These are phyloP conservation scores for Flaveria bidentis DNA, from an alignment of 129 eudicot species.

Conservation along the genomic window DNA sequence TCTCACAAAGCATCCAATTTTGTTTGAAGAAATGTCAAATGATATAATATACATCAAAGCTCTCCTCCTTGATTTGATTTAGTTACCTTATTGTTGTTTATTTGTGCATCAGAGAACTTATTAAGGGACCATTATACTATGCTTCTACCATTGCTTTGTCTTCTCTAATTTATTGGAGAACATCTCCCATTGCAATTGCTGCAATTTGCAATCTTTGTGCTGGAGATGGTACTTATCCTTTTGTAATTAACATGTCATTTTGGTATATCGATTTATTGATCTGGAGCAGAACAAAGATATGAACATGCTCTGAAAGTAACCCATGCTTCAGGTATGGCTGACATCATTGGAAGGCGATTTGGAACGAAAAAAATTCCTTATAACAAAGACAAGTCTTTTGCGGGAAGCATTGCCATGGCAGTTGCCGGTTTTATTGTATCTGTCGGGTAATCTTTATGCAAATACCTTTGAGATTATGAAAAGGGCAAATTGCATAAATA, in stretches of 20 bases:
- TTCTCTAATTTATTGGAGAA: constrained; percentile 61
- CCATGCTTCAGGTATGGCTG: constrained; percentile 58
- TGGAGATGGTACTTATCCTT: constrained; percentile 60
- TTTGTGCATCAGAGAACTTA: constrained; percentile 58
- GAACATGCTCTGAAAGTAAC: neutral
- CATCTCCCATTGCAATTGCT: constrained; percentile 69
- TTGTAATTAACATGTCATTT: constrained; percentile 14
- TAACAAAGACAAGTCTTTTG: constrained; percentile 75
- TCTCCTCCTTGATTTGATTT: neutral
- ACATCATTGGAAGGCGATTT: constrained; percentile 68
- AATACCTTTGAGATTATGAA: neutral
- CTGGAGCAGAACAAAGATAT: neutral
- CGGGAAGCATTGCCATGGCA: constrained; percentile 55
- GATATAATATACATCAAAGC: neutral
- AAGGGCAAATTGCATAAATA: neutral
- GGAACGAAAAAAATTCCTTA: constrained; percentile 72
- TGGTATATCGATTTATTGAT: constrained; percentile 3
- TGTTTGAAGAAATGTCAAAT: neutral
- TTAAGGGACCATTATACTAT: constrained; percentile 73
- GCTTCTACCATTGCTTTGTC: constrained; percentile 67
- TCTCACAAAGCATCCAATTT: neutral
- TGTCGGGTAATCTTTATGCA: constrained; percentile 54
- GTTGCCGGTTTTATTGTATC: constrained; percentile 56
- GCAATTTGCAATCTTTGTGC: constrained; percentile 82
- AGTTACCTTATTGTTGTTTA: constrained; percentile 1